phyloP scores from a whole-genome alignment of 768 basidiomycete genomes.

The Lenzites betulinus region DNA sequence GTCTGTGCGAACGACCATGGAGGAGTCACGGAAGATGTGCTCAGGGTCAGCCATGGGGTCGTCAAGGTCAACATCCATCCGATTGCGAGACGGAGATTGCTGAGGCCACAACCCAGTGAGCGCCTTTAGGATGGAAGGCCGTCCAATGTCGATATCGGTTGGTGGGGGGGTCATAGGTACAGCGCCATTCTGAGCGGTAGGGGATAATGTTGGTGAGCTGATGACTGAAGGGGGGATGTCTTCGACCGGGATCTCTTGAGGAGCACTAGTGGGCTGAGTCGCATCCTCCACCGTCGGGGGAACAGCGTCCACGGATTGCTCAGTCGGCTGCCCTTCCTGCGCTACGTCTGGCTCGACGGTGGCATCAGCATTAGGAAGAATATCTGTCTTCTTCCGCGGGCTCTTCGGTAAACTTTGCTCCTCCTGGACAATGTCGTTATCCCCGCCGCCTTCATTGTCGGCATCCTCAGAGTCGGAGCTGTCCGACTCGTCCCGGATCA shows the following conservation, averaged over 20 bases:
- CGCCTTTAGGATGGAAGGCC: constrained; percentile 79
- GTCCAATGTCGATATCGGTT: constrained; percentile 54
- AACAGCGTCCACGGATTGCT: not conserved
- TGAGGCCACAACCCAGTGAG: constrained; percentile 82
- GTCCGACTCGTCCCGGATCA: constrained; percentile 82
- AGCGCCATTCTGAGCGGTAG: constrained; percentile 21
- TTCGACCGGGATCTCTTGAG: constrained; percentile 11
- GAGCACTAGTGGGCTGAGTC: not conserved
- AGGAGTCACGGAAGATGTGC: constrained; percentile 92
- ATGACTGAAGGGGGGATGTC: constrained; percentile 44
- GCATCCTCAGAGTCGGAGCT: constrained; percentile 67
- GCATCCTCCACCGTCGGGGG: not conserved
- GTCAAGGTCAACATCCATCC: constrained; percentile 61
- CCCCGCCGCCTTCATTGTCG: constrained; percentile 67
- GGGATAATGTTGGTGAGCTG: constrained; percentile 50
- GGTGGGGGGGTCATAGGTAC: constrained; percentile 32
- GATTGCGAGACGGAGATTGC: constrained; percentile 47
- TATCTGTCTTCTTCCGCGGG: not conserved
- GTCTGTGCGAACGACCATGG: constrained; percentile 93
- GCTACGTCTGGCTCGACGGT: constrained; percentile 2
- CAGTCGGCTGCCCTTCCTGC: not conserved
- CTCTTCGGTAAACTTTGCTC: constrained; percentile 32
- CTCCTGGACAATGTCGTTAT: constrained; percentile 42
- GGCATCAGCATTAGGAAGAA: not conserved
- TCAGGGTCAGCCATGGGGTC: constrained; percentile 80